Conservation (phyloP, 768 basidiomycete genomes). For the Russula ochroleuca region DNA sequence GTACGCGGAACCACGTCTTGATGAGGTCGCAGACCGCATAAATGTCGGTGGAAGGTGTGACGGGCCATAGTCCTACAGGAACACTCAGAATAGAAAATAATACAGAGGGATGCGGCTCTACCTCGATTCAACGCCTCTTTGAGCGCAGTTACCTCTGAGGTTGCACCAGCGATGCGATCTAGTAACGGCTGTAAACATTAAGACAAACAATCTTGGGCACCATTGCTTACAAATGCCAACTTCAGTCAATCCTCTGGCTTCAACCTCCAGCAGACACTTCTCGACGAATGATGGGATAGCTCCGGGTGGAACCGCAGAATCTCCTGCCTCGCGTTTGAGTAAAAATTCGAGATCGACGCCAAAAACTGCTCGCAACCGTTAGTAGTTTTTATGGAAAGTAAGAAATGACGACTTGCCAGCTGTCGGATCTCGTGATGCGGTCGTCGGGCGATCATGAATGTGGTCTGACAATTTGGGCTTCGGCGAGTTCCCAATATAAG, state of each 20-base stretch:
- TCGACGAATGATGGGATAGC: slow-evolving; percentile 63
- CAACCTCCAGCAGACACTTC: slow-evolving; percentile 64
- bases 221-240: slow-evolving; percentile 69
- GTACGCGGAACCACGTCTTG: slow-evolving; percentile 80
- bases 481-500: slow-evolving; percentile 73
- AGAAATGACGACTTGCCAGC: slow-evolving; percentile 50
- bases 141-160: slow-evolving; percentile 60
- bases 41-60: slow-evolving; percentile 60
- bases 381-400: slow-evolving; percentile 37
- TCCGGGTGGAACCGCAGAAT: slow-evolving; percentile 48
- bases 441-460: slow-evolving; percentile 55
- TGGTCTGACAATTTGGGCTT: slow-evolving; percentile 72
- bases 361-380: slow-evolving; percentile 39
- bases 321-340: slow-evolving; percentile 57
- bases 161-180: slow-evolving; percentile 84
- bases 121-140: slow-evolving; percentile 75
- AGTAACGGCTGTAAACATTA: slow-evolving; percentile 7
- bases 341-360: slow-evolving; percentile 72
- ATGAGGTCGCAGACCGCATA: slow-evolving; percentile 80
- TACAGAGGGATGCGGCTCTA: slow-evolving; percentile 29
- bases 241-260: slow-evolving; percentile 70
- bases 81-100: slow-evolving; percentile 7
- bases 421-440: slow-evolving; percentile 62
- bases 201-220: not conserved
- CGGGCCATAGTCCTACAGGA: slow-evolving; percentile 54